phyloP scores from a whole-genome alignment of 2,329 filamentous ascomycete species.

The Teratosphaeria viscida region DNA sequence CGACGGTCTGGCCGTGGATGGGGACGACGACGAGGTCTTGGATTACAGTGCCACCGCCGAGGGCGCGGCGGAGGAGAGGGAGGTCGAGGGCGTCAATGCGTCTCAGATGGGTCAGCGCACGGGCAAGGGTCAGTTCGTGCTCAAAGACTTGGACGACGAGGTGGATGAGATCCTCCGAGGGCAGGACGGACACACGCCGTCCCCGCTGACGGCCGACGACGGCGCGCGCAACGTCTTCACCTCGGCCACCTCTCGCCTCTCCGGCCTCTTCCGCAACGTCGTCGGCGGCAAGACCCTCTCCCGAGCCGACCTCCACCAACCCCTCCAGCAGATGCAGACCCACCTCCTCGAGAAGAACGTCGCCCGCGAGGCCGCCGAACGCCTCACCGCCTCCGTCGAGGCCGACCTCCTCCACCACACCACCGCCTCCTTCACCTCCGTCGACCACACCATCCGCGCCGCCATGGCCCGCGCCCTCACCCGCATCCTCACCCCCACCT shows the following conservation, averaged over 20 bases:
- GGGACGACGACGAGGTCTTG: conserved; percentile 63
- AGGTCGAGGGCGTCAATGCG: conserved; percentile 64
- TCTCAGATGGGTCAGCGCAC: conserved; percentile 78
- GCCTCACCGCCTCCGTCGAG: conserved; percentile 84
- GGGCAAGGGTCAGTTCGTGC: conserved; percentile 79
- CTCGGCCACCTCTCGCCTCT: conserved; percentile 69
- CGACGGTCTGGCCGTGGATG: conserved; percentile 77
- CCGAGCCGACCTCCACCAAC: conserved; percentile 78
- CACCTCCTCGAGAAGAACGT: conserved; percentile 94
- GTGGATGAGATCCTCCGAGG: conserved; percentile 79
- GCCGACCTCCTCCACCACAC: conserved; percentile 82
- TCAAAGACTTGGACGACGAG: conserved; percentile 88
- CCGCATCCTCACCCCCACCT: conserved; percentile 92
- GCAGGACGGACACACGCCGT: conserved; percentile 57
- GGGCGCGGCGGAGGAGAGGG: conserved; percentile 36
- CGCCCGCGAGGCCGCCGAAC: conserved; percentile 82
- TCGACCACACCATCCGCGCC: conserved; percentile 69
- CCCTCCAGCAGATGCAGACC: conserved; percentile 92
- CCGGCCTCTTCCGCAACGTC: conserved; percentile 85
- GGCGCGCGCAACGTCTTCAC: conserved; percentile 57
- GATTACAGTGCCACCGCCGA: conserved; percentile 71
- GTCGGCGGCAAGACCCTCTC: conserved; percentile 89
- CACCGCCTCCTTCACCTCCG: conserved; percentile 72
- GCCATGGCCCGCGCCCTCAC: conserved; percentile 88
- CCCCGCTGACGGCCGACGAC: conserved; percentile 27